A percentile compares a stretch with the other conserved stretches of the same genome.
phyloP scores from a whole-genome alignment of 2,329 filamentous ascomycete species.

The Claviceps spartinae region DNA sequence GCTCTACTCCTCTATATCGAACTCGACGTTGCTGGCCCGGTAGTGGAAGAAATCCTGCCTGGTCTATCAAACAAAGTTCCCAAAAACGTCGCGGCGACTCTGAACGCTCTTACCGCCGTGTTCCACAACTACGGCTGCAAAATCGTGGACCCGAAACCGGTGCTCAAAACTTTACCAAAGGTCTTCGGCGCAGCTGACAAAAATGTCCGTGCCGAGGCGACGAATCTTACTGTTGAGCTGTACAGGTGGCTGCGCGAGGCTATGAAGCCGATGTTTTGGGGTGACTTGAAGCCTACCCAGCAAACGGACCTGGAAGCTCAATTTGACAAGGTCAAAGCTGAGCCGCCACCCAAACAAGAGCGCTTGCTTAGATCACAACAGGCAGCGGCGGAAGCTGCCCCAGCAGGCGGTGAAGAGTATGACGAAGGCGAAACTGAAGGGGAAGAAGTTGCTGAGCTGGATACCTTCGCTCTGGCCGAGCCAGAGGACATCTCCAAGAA shows the following conservation, averaged over 20 bases:
- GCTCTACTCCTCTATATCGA: conserved; percentile 81
- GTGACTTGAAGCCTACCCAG: conserved; percentile 86
- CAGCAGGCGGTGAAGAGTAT: conserved; percentile 43
- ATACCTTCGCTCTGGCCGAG: conserved; percentile 70
- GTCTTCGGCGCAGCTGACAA: conserved; percentile 95
- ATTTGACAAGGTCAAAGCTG: conserved; percentile 86
- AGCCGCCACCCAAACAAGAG: conserved; percentile 79
- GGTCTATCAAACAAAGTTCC: conserved; percentile 77
- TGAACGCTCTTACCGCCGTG: conserved; percentile 67
- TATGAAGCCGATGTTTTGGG: conserved; percentile 98
- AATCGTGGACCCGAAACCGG: conserved; percentile 80
- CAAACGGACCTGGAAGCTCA: conserved; percentile 86
- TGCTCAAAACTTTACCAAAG: conserved; percentile 78
- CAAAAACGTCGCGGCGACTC: conserved; percentile 62
- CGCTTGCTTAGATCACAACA: conserved; percentile 80
- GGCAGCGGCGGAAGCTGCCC: conserved; percentile 61
- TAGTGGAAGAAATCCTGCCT: conserved; percentile 83
- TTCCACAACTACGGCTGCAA: conserved; percentile 94
- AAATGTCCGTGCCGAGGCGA: conserved; percentile 89
- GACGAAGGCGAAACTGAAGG: conserved; percentile 43
- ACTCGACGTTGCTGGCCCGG: conserved; percentile 68
- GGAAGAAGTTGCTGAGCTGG: conserved; percentile 48
- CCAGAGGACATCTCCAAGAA: conserved; percentile 77
- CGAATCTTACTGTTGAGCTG: conserved; percentile 80
- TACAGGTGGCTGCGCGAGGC: conserved; percentile 96